Evolutionary conservation across 2,329 filamentous ascomycete species (phyloP).

Genomic region (Paradendryphiella salina): DNA sequence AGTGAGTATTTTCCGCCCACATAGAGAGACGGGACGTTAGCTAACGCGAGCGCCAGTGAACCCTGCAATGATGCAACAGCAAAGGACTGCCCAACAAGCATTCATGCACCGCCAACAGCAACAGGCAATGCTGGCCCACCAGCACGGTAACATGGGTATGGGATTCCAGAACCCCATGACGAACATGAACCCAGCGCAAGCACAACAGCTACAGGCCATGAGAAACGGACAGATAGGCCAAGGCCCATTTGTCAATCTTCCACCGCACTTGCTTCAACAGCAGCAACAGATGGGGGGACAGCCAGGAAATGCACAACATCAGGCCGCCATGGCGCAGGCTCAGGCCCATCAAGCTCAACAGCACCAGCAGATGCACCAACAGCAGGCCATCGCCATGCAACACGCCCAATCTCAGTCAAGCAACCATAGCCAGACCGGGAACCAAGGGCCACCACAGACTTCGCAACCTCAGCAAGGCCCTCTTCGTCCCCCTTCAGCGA

Average conservation of each 20-base stretch:
- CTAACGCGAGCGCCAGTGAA: conserved; percentile 39
- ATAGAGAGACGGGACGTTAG: neutral
- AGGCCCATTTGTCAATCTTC: conserved; percentile 31
- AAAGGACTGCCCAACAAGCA: conserved; percentile 48
- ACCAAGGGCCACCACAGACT: conserved; percentile 44
- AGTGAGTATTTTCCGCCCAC: conserved; percentile 37
- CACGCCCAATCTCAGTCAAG: conserved; percentile 55
- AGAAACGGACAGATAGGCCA: conserved; percentile 31
- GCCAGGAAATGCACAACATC: conserved; percentile 45
- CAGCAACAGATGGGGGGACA: conserved; percentile 53
- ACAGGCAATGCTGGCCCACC: conserved; percentile 58
- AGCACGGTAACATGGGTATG: conserved; percentile 57
- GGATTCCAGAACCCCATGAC: conserved; percentile 60
- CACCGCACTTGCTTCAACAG: conserved; percentile 47
- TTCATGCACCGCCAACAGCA: conserved; percentile 59
- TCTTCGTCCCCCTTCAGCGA: conserved; percentile 45
- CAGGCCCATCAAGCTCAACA: conserved; percentile 50
- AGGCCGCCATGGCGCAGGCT: conserved; percentile 53
- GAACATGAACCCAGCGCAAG: conserved; percentile 50
- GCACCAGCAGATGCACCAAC: conserved; percentile 47
- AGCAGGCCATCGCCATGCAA: conserved; percentile 51
- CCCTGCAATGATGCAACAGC: conserved; percentile 49
- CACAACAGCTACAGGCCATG: conserved; percentile 38
- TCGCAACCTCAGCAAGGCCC: conserved; percentile 45
- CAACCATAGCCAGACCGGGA: conserved; percentile 52